Base-by-base conservation (phyloP, 176 grass and related monocot species). In the Rhynchospora pubera region DNA sequence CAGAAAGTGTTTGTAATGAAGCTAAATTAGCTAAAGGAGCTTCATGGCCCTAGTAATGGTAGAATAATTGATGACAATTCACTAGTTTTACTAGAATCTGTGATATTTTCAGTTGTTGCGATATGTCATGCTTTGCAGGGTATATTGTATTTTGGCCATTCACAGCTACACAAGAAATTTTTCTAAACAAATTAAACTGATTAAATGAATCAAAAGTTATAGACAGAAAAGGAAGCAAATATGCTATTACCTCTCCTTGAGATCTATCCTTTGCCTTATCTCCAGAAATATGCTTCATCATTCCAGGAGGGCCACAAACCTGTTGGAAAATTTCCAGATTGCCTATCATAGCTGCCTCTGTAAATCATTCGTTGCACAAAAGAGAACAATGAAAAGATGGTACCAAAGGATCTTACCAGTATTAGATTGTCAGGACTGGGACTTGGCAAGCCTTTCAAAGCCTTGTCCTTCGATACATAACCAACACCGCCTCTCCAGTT, bases 241-340 rank as follows among this genome's bases (percentile, higher is more conserved):
- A 56, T 30, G 7, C 0, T 12, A 78, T 74, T 90, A 98, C 95
- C 92, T 94, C 90, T 83, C 92, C 95, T 89, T 98, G 95, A 34
- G 90, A 89, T 71, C 90, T 85, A 83, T 98, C 90, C 68, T 94
- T 87, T 47, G 92, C 95, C 85, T 94, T 94, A 24, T 92, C 89
- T 46, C 92, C 95, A 78, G 95, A 98, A 83, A 98, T 86, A 82
- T 98, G 95, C 57, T 90, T 88, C 95, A 98, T 98, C 95, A 98
- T 90, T 68, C 95, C 92, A 50, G 95, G 92, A 51, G 95, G 95
- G 44, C 92, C 95, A 85, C 95, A 98, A 57, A 98, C 92, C 92
- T 98, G 87, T 57, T 65, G 44, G 21, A 26, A 67, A 52, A 58
- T 79, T 63, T 26, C 16, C 87, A 87, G 76, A 79, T 9, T 46